Evolutionary conservation across 495 filamentous ascomycete species (phyloP).

Genomic region (Hypomontagnella submonticulosa): DNA sequence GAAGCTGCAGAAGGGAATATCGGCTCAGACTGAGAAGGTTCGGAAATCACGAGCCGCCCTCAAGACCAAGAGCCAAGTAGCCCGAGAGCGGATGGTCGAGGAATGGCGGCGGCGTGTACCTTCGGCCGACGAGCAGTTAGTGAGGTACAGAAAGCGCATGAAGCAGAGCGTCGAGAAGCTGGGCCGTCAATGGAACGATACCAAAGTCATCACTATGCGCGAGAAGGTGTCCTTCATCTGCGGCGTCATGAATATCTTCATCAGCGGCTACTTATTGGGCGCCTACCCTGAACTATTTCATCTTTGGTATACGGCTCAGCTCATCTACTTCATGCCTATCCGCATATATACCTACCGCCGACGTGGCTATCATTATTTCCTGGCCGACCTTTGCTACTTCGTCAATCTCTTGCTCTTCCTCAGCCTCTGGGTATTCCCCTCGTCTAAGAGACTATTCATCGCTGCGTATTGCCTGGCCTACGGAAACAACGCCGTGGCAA

Average conservation of each 20-base stretch:
- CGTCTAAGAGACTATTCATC: slow-evolving; percentile 91
- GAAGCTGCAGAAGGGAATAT: slow-evolving; percentile 81
- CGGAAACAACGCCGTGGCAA: slow-evolving; percentile 96
- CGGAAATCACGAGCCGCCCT: slow-evolving; percentile 83
- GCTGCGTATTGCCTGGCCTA: slow-evolving; percentile 91
- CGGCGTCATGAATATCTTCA: slow-evolving; percentile 95
- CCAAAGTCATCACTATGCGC: slow-evolving; percentile 83
- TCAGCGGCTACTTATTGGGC: slow-evolving; percentile 93
- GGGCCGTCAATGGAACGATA: slow-evolving; percentile 85
- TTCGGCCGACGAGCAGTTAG: slow-evolving; percentile 89
- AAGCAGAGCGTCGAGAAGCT: slow-evolving; percentile 86
- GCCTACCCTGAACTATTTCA: slow-evolving; percentile 88
- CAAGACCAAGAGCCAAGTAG: slow-evolving; percentile 56
- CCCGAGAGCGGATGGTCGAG: slow-evolving; percentile 79
- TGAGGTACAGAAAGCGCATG: slow-evolving; percentile 90
- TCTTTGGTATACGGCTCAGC: slow-evolving; percentile 87
- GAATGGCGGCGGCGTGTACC: slow-evolving; percentile 87
- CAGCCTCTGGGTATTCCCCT: slow-evolving; percentile 89
- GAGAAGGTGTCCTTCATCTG: slow-evolving; percentile 98
- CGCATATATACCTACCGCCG: slow-evolving; percentile 90
- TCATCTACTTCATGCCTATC: slow-evolving; percentile 95
- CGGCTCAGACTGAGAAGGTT: slow-evolving; percentile 85
- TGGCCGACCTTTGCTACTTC: slow-evolving; percentile 98
- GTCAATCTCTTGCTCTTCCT: slow-evolving; percentile 88
- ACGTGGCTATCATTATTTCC: slow-evolving; percentile 94